phyloP scores from a whole-genome alignment of 345 rosid genomes.

The Gossypium anomalum region DNA sequence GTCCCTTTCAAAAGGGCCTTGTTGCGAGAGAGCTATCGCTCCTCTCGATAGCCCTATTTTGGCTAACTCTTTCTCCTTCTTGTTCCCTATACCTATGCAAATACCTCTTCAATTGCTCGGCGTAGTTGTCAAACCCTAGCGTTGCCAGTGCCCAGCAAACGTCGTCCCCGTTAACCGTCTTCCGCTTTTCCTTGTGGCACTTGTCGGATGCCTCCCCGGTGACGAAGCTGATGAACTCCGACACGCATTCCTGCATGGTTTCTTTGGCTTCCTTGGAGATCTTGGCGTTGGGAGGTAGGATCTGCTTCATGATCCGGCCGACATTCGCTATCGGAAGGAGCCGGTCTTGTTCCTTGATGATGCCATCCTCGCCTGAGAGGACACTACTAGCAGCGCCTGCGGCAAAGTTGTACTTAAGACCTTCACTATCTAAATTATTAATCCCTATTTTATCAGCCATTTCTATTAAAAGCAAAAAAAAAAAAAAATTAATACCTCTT shows the following conservation, averaged over 20 bases:
- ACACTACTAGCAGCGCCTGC: constrained; percentile 8
- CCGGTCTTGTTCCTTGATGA: constrained; percentile 59
- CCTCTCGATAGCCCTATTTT: constrained; percentile 18
- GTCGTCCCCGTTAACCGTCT: constrained; percentile 66
- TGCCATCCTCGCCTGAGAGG: constrained; percentile 34
- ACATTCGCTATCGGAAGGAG: constrained; percentile 71
- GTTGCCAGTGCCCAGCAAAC: constrained; percentile 65
- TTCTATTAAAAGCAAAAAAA: constrained; percentile 11
- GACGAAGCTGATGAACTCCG: constrained; percentile 74
- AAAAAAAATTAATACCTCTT: constrained; percentile 12
- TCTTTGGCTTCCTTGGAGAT: constrained; percentile 73
- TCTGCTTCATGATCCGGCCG: constrained; percentile 74
- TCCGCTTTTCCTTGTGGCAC: constrained; percentile 73
- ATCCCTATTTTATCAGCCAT: constrained; percentile 27
- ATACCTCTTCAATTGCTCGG: constrained; percentile 48
- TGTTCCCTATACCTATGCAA: constrained; percentile 44
- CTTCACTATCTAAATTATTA: constrained; percentile 17
- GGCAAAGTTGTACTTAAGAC: constrained; percentile 19
- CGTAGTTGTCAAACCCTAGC: constrained; percentile 68
- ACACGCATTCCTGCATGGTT: constrained; percentile 76
- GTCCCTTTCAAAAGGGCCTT: no score
- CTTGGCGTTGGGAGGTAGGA: constrained; percentile 61
- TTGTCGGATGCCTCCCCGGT: constrained; percentile 69
- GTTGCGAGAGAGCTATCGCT: no score
- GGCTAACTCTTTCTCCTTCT: constrained; percentile 53